A percentile compares a stretch with the other conserved stretches of the same genome.
Evolutionary conservation across 2,329 filamentous ascomycete genomes (phyloP).

Genomic region (Sporothrix protearum): DNA sequence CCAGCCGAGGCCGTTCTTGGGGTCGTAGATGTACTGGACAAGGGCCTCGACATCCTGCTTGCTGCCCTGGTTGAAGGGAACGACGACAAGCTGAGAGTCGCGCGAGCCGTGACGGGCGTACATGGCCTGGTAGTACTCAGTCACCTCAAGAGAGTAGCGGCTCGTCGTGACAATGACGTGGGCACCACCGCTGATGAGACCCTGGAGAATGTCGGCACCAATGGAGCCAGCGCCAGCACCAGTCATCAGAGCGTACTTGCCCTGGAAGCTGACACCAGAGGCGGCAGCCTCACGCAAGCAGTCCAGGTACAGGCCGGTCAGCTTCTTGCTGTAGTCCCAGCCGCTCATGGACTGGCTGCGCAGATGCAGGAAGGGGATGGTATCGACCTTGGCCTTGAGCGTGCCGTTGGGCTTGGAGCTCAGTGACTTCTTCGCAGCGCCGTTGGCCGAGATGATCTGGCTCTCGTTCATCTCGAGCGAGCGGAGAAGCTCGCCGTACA

Average conservation of each 20-base stretch:
- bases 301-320: slow-evolving; percentile 89
- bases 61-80: slow-evolving; percentile 98
- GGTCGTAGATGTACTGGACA: slow-evolving; percentile 92
- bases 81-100: slow-evolving; percentile 94
- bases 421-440: slow-evolving; percentile 46
- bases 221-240: slow-evolving; percentile 97
- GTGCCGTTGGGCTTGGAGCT: slow-evolving; percentile 49
- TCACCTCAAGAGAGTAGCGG: slow-evolving; percentile 93
- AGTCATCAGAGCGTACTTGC: slow-evolving; percentile 97
- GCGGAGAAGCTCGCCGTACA: slow-evolving; percentile 92
- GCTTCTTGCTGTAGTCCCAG: slow-evolving; percentile 99
- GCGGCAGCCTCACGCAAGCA: slow-evolving; percentile 85
- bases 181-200: slow-evolving; percentile 91
- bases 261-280: slow-evolving; percentile 83
- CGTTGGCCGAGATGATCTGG: slow-evolving; percentile 74
- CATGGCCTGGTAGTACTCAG: slow-evolving; percentile 99
- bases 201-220: slow-evolving; percentile 92
- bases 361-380: slow-evolving; percentile 94
- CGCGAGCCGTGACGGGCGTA: slow-evolving; percentile 91
- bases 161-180: slow-evolving; percentile 96
- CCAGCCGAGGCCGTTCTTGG: slow-evolving; percentile 96
- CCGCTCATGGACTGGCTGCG: slow-evolving; percentile 91
- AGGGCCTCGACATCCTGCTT: slow-evolving; percentile 96
- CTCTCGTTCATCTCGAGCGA: slow-evolving; percentile 97
- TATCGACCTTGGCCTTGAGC: slow-evolving; percentile 88